Conservation (phyloP, 2,329 filamentous ascomycete genomes). For the Aspergillus sp. region DNA sequence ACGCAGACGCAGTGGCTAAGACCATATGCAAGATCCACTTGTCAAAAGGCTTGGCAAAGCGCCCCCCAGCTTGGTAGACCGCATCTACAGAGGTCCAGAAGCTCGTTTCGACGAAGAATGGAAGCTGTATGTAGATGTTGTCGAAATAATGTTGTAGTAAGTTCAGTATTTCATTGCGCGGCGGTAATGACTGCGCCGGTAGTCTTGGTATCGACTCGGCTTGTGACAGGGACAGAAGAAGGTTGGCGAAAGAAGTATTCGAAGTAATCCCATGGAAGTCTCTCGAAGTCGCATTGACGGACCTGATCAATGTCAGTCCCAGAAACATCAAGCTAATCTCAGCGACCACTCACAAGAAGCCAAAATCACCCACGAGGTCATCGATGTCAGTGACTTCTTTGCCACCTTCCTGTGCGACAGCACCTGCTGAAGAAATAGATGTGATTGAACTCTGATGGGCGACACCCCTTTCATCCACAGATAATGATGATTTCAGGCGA, state of each 20-base stretch:
- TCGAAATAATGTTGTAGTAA: conserved; percentile 82
- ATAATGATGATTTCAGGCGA: conserved; percentile 32
- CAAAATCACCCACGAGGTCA: conserved; percentile 89
- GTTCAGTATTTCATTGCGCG: conserved; percentile 66
- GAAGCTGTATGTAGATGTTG: conserved; percentile 77
- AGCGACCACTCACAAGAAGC: conserved; percentile 67
- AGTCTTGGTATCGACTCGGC: conserved; percentile 70
- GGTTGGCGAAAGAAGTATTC: conserved; percentile 87
- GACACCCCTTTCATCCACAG: conserved; percentile 28
- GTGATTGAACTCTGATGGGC: conserved; percentile 41
- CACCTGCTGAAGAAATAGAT: conserved; percentile 30
- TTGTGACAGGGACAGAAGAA: conserved; percentile 79
- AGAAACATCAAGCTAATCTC: conserved; percentile 2
- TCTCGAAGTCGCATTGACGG: conserved; percentile 89
- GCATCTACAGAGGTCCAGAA: conserved; percentile 79
- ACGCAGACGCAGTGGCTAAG: conserved; percentile 75
- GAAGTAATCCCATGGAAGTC: conserved; percentile 88
- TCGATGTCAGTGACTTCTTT: conserved; percentile 85
- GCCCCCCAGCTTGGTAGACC: conserved; percentile 71
- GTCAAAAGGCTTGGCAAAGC: conserved; percentile 66
- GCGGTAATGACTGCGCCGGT: conserved; percentile 64
- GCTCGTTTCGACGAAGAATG: conserved; percentile 77
- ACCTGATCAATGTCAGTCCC: conserved; percentile 53
- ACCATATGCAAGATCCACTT: conserved; percentile 89
- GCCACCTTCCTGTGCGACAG: conserved; percentile 45